A percentile compares a stretch with the other conserved stretches of the same genome.
Conservation (phyloP, 2,329 filamentous ascomycete genomes). For the Curvularia sp. region DNA sequence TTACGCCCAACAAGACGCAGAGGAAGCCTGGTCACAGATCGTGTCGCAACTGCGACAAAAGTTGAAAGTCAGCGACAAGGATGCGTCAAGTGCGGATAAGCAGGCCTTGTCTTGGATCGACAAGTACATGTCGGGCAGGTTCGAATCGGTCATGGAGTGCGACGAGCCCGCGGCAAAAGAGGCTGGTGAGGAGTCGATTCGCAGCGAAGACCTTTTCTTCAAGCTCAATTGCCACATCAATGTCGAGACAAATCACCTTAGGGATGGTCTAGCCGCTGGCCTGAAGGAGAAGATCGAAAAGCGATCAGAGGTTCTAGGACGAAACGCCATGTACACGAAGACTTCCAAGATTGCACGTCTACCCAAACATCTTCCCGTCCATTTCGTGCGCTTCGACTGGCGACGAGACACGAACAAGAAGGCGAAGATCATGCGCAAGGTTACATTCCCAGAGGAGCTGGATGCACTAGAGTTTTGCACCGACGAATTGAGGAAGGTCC, state of each 20-base stretch:
- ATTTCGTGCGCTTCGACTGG: constrained; percentile 99
- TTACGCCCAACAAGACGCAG: constrained; percentile 97
- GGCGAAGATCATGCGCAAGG: constrained; percentile 99
- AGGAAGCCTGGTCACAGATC: constrained; percentile 98
- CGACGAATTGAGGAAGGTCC: constrained; percentile 80
- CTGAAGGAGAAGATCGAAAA: constrained; percentile 93
- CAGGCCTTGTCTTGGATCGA: constrained; percentile 77
- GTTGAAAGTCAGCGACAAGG: constrained; percentile 68
- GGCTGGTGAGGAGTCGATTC: constrained; percentile 72
- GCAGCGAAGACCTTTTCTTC: constrained; percentile 77
- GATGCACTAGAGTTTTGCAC: constrained; percentile 96
- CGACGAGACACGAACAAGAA: constrained; percentile 95
- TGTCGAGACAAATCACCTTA: constrained; percentile 83
- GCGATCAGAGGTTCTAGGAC: constrained; percentile 75
- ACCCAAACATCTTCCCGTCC: constrained; percentile 94
- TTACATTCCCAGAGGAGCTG: constrained; percentile 91
- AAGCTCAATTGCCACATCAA: constrained; percentile 98
- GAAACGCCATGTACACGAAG: constrained; percentile 87
- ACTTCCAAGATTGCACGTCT: constrained; percentile 86
- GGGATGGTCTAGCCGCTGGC: constrained; percentile 83
- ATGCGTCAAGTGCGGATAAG: constrained; percentile 45
- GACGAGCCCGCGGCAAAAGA: constrained; percentile 81
- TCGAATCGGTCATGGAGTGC: constrained; percentile 80
- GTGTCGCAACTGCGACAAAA: constrained; percentile 81
- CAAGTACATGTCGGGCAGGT: constrained; percentile 85